Evolutionary conservation across 2,329 filamentous ascomycete species (phyloP).

Genomic region (Neofusicoccum umdonicola): DNA sequence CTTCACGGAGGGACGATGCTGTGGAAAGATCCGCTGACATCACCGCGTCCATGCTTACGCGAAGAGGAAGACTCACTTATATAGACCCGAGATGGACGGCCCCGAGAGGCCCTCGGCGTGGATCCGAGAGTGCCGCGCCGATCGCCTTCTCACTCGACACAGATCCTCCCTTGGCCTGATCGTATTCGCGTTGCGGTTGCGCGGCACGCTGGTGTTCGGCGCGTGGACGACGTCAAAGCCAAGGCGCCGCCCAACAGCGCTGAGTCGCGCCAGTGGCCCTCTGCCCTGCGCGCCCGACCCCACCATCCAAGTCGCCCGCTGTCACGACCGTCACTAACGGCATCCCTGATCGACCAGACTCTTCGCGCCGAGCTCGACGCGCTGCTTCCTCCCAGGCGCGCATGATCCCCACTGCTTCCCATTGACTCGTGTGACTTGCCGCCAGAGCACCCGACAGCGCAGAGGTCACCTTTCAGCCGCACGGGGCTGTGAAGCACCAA

Average conservation of each 20-base stretch:
- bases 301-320: constrained; percentile 8
- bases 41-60: background rate
- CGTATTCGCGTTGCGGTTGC: constrained; percentile 9
- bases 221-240: constrained; percentile 9
- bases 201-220: too few relatives aligned
- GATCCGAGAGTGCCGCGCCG: background rate
- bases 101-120: background rate
- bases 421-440: constrained; percentile 7
- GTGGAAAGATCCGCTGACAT: background rate
- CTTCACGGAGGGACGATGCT: background rate
- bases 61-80: background rate
- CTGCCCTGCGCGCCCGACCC: constrained; percentile 14
- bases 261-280: constrained; percentile 7
- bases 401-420: background rate
- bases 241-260: constrained; percentile 8
- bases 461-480: constrained; percentile 15
- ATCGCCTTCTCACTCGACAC: background rate
- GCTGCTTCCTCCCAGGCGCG: background rate
- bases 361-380: background rate
- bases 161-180: background rate
- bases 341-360: constrained; percentile 15
- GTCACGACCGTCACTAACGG: background rate
- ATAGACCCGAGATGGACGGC: background rate
- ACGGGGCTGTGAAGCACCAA: constrained; percentile 13
- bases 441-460: background rate